Evolutionary conservation across 768 basidiomycete species (phyloP), one percentile per base, ranked within the genome.

Genomic region (Hemileccinum impolitum): DNA sequence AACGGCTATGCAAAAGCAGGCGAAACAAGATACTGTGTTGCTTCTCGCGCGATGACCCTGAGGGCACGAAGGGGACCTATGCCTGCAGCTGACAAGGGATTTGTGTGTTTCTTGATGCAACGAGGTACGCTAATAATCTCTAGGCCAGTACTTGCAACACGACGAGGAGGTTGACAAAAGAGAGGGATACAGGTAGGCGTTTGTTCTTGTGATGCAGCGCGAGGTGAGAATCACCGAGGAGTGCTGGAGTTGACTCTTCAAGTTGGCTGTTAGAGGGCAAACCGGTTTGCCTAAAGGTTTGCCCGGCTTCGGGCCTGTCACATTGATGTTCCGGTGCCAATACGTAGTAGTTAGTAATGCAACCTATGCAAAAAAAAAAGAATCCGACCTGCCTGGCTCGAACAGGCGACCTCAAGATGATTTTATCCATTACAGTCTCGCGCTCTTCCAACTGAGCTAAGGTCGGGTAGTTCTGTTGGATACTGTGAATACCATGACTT

Each of bases 51-150:
- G 94, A 97, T 61, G 85, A 85, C 1, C 77, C 76, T 0, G 81
- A 84, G 56, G 83, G 84, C n/a, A 66, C 67, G 25, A 78, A 80
- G 54, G 84, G 90, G 51, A 76, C 80, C 0, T 97, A 98, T 57
- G 94, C 97, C 82, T 98, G 17, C 66, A 68, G 13, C 67, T 80
- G 50, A 96, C 56, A 75, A 80, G 12, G 68, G 76, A 53, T 63
- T 70, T 15, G 70, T 95, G 28, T 90, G 89, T 72, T 87, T 52
- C 61, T 94, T 9, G 73, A 76, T 6, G 59, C 72, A 66, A 51
- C 65, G 62, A 72, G 94, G 84, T 9, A 82, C 74, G 66, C 71
- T 96, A n/a, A 89, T 87, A 56, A 87, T 97, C 43, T 95, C 90
- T 18, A 94, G 95, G 94, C 94, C 55, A 44, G 85, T 59, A 21